A percentile compares a stretch with the other conserved stretches of the same genome.
phyloP scores from a whole-genome alignment of 108 stramenopile species.

The Asterionellopsis glacialis region DNA sequence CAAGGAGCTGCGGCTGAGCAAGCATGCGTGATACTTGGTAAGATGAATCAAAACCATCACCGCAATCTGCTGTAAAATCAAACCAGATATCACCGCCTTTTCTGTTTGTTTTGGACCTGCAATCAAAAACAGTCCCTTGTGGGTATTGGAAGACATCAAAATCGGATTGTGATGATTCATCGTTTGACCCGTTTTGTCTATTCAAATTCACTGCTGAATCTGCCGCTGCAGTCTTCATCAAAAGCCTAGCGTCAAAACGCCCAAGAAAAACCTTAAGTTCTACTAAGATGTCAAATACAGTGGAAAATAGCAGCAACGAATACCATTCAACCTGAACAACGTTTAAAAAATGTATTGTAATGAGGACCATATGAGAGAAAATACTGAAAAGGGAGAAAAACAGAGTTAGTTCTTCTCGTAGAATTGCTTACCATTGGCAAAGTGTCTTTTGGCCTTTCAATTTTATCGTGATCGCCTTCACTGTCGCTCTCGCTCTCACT shows the following conservation, averaged over 20 bases:
- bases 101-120: neutral
- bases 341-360: too few species aligned
- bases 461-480: neutral
- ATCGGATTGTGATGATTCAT: too few species aligned
- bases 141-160: too few species aligned
- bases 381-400: too few species aligned
- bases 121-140: neutral
- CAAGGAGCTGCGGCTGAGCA: slow-evolving; percentile 47
- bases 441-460: slow-evolving; percentile 36
- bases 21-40: slow-evolving; percentile 52
- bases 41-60: slow-evolving; percentile 59
- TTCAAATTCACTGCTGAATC: too few species aligned
- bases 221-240: slow-evolving; percentile 4
- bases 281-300: slow-evolving; percentile 34
- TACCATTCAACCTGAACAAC: slow-evolving; percentile 33
- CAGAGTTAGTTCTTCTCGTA: too few species aligned
- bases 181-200: too few species aligned
- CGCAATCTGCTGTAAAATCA: slow-evolving; percentile 59
- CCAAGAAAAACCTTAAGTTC: slow-evolving; percentile 55
- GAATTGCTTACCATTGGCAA: slow-evolving; percentile 31
- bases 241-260: slow-evolving; percentile 51
- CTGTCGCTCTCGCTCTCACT: too few species aligned
- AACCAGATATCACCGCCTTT: slow-evolving; percentile 45
- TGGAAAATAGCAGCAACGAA: slow-evolving; percentile 17
- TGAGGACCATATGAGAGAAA: too few species aligned